These are phyloP conservation scores for Metrosideros polymorpha DNA, from an alignment of 441 rosid genomes.

Conservation along the genomic window DNA sequence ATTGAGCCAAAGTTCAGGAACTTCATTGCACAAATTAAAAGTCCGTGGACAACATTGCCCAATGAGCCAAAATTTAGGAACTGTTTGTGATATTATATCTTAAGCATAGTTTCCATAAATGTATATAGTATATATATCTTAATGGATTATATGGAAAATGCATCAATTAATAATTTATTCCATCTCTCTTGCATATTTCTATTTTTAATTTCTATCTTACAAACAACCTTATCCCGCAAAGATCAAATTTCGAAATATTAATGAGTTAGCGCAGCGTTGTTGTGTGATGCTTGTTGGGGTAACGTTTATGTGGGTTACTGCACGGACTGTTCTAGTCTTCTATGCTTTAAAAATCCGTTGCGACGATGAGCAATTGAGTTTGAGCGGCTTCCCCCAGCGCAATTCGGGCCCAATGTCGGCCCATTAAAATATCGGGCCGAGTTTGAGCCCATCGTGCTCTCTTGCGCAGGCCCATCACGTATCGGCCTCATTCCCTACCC, in stretches of 20 bases:
- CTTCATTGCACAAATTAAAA: too few relatives aligned
- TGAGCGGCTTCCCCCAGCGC: neutral
- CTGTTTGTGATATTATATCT: too few relatives aligned
- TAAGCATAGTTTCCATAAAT: too few relatives aligned
- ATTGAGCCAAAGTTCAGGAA: rapidly evolving
- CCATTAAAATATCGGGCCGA: neutral
- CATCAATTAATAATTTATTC: neutral
- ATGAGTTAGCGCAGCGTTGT: neutral
- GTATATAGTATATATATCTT: too few relatives aligned
- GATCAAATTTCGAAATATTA: neutral
- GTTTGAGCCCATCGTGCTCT: neutral
- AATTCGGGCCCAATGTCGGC: neutral
- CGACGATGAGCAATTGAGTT: neutral
- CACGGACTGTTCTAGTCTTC: neutral
- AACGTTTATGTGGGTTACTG: neutral
- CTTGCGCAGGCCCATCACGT: neutral
- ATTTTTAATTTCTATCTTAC: neutral
- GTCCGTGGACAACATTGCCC: too few relatives aligned
- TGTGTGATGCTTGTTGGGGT: neutral
- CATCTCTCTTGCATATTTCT: neutral
- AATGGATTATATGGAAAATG: too few relatives aligned
- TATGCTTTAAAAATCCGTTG: neutral
- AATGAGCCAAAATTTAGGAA: too few relatives aligned
- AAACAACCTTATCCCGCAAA: neutral
- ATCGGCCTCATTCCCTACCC: neutral